Percentiles rank a stretch among this genome's conserved stretches.
These are phyloP conservation scores for Alternaria viburni DNA, from an alignment of 2,329 filamentous ascomycete species.

Conservation along the genomic window DNA sequence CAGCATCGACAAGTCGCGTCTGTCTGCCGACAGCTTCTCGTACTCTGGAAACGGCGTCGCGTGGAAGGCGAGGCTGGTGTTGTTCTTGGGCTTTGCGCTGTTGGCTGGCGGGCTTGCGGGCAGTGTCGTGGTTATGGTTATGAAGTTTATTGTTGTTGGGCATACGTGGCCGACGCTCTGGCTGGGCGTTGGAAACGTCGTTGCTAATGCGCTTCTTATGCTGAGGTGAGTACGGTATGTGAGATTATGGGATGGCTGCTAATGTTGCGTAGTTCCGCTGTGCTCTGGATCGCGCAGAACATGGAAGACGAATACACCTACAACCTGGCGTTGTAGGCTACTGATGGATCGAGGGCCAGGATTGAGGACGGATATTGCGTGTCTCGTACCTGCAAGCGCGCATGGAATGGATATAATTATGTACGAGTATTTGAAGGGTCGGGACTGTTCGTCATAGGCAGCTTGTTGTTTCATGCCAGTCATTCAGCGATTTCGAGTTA, in stretches of 20 bases:
- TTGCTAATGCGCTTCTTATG: conserved; percentile 71
- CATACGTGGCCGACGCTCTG: conserved; percentile 68
- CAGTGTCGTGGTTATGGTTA: conserved; percentile 69
- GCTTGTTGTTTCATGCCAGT: background rate
- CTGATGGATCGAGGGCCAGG: fast-evolving
- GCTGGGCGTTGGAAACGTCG: conserved; percentile 70
- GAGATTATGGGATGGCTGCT: conserved; percentile 15
- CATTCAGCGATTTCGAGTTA: background rate
- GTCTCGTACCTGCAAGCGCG: background rate
- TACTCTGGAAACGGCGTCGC: conserved; percentile 70
- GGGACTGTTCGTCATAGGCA: background rate
- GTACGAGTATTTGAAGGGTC: conserved; percentile 8
- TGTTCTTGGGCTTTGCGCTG: conserved; percentile 73
- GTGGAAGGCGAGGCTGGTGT: conserved; percentile 72
- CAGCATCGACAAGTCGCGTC: conserved; percentile 70
- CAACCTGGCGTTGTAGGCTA: conserved; percentile 64
- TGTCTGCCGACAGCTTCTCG: conserved; percentile 68
- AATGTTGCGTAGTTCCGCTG: conserved; percentile 59
- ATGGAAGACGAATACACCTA: conserved; percentile 77
- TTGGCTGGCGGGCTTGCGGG: conserved; percentile 72
- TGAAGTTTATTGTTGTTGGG: conserved; percentile 69
- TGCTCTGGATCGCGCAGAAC: conserved; percentile 74
- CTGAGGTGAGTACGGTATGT: conserved; percentile 60
- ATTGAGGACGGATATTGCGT: background rate
- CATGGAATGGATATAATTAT: background rate